Conservation (phyloP, 2,329 filamentous ascomycete genomes). For the Arachnomyces sp. region DNA sequence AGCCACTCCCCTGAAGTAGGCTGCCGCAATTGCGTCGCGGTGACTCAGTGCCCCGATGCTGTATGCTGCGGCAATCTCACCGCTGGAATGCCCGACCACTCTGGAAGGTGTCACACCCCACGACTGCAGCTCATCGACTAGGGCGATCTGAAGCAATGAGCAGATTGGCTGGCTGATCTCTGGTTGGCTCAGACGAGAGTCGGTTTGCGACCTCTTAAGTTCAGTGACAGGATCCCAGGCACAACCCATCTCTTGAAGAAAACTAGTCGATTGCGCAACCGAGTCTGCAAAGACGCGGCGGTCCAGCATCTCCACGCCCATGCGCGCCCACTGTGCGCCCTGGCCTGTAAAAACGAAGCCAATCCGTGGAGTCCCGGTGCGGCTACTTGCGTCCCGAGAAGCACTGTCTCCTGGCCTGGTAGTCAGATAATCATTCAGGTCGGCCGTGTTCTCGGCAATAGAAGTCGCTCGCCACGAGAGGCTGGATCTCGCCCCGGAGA, state of each 20-base stretch:
- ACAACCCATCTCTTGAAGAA: background rate
- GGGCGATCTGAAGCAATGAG: conserved; percentile 15
- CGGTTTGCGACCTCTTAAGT: conserved; percentile 1
- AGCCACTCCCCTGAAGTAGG: conserved; percentile 12
- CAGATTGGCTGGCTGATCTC: conserved; percentile 14
- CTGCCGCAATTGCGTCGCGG: conserved; percentile 7
- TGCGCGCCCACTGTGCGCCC: background rate
- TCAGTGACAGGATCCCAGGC: background rate
- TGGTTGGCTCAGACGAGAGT: conserved; percentile 1
- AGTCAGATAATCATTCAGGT: background rate
- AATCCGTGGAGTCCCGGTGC: background rate
- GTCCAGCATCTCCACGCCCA: background rate
- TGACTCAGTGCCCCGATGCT: conserved; percentile 8
- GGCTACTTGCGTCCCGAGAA: background rate
- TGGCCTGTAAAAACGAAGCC: conserved; percentile 11
- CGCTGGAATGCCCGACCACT: conserved; percentile 17
- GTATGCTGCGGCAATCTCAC: conserved; percentile 23
- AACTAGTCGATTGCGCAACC: background rate
- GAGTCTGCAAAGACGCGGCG: background rate
- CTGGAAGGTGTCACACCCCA: conserved; percentile 12
- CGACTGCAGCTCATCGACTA: conserved; percentile 13
- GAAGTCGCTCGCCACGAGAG: background rate
- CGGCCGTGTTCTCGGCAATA: conserved; percentile 1
- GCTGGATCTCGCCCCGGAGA: background rate
- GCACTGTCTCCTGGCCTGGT: background rate